Base-by-base conservation (phyloP, 2,329 filamentous ascomycete genomes). In the Chalaropsis ovoidea region DNA sequence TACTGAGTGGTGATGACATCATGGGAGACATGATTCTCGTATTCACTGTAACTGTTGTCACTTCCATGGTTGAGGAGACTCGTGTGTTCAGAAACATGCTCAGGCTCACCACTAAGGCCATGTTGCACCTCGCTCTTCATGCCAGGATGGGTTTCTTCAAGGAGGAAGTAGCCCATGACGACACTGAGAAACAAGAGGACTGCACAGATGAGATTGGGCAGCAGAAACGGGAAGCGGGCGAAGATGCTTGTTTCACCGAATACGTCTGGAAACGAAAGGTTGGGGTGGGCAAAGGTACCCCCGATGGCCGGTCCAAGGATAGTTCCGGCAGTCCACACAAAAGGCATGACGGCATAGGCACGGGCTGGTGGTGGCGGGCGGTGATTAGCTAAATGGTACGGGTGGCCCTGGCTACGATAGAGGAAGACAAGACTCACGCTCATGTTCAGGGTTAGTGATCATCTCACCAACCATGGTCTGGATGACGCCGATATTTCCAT, bases 381-480 rank as follows among this genome's bases (percentile, higher is more conserved):
- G 15, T 41, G 31, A 24, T n/a, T 61, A 42, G n/a, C 35, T 62
- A 4, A 35, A 56, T 45, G 47, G 17, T 11, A 68, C 45, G 11
- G n/a, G 2, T 27, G 24, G 35, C 19, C 31, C 4, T 6, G 24
- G 41, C 31, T 17, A 27, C 8, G 15, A 22, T 8, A 45, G 31
- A 52, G 41, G 15, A 11, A 56, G 15, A 24, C 24, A 60, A 19
- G 47, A 82, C 86, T 79, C 76, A 90, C 87, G 90, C 76, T 95
- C 90, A 75, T 95, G 89, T 71, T 92, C 88, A 15, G 89, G 90
- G 67, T 87, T 89, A 42, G 82, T 88, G 63, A 95, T 88, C 65
- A 96, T 75, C 75, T 96, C 92, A 35, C 87, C 90, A 15, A 96
- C 92, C 89, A 95, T 99, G 19, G 90, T 95, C 75, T 95, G 88